Evolutionary conservation across 257 asterid genomes (phyloP).

Genomic region (Nicotiana knightiana): DNA sequence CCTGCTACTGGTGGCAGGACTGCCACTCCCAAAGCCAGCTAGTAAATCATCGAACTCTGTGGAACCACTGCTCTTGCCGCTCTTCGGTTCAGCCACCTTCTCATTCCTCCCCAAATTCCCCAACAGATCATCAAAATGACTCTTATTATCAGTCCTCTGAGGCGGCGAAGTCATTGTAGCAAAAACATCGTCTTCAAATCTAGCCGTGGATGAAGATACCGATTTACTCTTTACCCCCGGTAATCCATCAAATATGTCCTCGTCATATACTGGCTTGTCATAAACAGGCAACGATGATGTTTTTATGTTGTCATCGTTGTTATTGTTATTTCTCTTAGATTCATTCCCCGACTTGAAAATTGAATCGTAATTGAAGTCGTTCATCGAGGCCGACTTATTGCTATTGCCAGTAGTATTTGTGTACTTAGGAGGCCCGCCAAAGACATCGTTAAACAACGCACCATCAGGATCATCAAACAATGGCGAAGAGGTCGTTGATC

Average conservation of each 20-base stretch:
- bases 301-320: constrained; percentile 20
- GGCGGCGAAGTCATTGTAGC: constrained; percentile 46
- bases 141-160: constrained; percentile 28
- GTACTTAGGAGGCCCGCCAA: constrained; percentile 68
- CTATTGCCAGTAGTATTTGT: constrained; percentile 26
- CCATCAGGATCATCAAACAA: constrained; percentile 24
- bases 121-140: constrained; percentile 31
- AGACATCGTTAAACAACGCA: constrained; percentile 55
- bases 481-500: constrained; percentile 27
- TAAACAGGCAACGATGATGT: constrained; percentile 62
- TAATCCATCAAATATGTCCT: constrained; percentile 84
- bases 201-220: constrained; percentile 30
- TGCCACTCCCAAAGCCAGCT: constrained; percentile 58
- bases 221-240: constrained; percentile 83
- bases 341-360: constrained; percentile 14
- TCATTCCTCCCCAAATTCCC: constrained; percentile 17
- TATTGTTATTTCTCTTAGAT: constrained; percentile 30
- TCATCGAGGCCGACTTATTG: constrained; percentile 18
- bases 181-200: constrained; percentile 62
- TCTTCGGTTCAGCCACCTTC: constrained; percentile 10
- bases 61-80: background rate
- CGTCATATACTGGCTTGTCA: constrained; percentile 93
- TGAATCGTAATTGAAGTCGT: constrained; percentile 63
- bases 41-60: constrained; percentile 41
- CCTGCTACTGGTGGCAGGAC: constrained; percentile 57